Percentiles rank a stretch among this genome's conserved stretches.
Evolutionary conservation across 2,329 filamentous ascomycete species (phyloP).

Genomic region (Fusarium sp.): DNA sequence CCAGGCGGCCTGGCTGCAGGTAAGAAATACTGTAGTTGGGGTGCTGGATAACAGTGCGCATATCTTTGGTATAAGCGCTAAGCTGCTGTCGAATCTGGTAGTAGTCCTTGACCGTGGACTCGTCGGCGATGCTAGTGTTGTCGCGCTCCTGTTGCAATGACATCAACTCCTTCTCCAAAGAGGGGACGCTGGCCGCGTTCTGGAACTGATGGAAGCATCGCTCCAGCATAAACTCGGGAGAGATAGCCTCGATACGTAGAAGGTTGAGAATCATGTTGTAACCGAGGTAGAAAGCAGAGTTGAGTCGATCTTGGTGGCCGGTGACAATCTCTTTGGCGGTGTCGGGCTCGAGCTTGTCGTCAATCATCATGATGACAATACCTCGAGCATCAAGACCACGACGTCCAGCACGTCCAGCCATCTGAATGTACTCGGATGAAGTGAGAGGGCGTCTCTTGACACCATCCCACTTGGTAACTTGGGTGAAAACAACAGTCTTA

Average conservation of each 20-base stretch:
- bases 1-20: slow-evolving; percentile 85
- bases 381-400: slow-evolving; percentile 96
- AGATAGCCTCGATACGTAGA: slow-evolving; percentile 98
- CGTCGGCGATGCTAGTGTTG: slow-evolving; percentile 81
- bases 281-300: slow-evolving; percentile 95
- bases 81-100: slow-evolving; percentile 89
- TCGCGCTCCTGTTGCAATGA: slow-evolving; percentile 80
- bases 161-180: slow-evolving; percentile 83
- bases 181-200: slow-evolving; percentile 86
- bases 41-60: slow-evolving; percentile 91
- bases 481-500: slow-evolving; percentile 99
- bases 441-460: slow-evolving; percentile 82
- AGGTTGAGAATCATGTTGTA: slow-evolving; percentile 99
- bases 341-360: slow-evolving; percentile 93
- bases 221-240: slow-evolving; percentile 98
- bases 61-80: slow-evolving; percentile 84
- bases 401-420: slow-evolving; percentile 96
- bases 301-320: slow-evolving; percentile 95
- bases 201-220: slow-evolving; percentile 98
- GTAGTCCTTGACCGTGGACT: slow-evolving; percentile 91
- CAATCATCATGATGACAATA: slow-evolving; percentile 99
- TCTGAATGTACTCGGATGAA: slow-evolving; percentile 96
- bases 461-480: slow-evolving; percentile 95
- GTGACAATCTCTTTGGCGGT: slow-evolving; percentile 96
- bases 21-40: slow-evolving; percentile 87